Base-by-base conservation (phyloP, 2,329 filamentous ascomycete species). In the Paraconiothyrium brasiliense region DNA sequence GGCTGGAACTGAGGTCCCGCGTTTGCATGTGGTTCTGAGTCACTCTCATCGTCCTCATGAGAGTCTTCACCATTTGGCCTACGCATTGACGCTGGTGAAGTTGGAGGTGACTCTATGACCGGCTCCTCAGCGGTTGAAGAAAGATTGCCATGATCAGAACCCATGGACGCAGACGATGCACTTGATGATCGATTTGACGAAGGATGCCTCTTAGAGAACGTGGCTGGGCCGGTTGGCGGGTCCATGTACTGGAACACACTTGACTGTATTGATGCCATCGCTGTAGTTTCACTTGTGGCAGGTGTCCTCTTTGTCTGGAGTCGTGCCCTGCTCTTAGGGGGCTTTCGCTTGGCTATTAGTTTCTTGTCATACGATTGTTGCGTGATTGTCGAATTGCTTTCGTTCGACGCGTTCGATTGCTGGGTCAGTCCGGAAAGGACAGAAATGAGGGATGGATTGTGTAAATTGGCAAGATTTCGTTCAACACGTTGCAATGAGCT, bases 341-440 rank as follows among this genome's bases (percentile, higher is more conserved):
- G 64, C 46, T 73, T 72, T 58, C 67, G 68, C 39, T 73, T 73
- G 16, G 61, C 60, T 27, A 65, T 60, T 47, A 66, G 64, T 22
- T 61, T 68, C 49, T 69, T 71, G 37, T 81, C 72, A 63, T 81
- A 81, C 4, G 79, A 80, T 46, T 72, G 72, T 62, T 82, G 80
- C 11, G 80, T 83, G 13, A 83, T 75, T 3, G 82, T 83, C 1
- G 80, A 81, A 58, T 76, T 80, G 67, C 81, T 84, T n/a, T 76
- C 80, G 65, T 78, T 81, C 1, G 81, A 82, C 16, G 71, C 71
- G 54, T 71, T 76, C 14, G 81, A 82, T 10, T 72, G 71, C 54
- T 78, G 76, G 3, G 81, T 83, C 48, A 80, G 64, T 54, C 72
- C 76, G 27, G 82, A 81, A 10, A 80, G 63, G 3, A 82, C 73